Conservation (phyloP, 2,329 filamentous ascomycete genomes). For the Neurospora crassa region DNA sequence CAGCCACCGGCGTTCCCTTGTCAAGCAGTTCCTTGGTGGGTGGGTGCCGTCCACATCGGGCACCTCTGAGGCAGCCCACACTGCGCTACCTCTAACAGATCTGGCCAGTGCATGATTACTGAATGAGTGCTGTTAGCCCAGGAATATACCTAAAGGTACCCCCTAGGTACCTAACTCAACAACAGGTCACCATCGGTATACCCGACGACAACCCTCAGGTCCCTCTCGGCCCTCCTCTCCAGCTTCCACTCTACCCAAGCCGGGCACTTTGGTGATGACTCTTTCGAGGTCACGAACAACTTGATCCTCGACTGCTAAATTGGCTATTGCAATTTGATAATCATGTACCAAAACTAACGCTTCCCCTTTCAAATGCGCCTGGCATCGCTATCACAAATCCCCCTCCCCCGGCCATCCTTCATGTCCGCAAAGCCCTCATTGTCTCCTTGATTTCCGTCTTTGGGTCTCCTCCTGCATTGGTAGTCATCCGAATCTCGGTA, state of each 20-base stretch:
- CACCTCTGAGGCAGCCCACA: background rate
- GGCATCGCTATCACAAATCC: background rate
- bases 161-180: background rate
- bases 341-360: background rate
- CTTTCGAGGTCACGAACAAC: background rate
- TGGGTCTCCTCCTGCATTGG: background rate
- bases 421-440: background rate
- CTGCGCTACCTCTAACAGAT: background rate
- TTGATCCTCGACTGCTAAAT: background rate
- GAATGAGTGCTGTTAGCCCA: background rate
- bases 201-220: slow-evolving; percentile 1
- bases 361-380: background rate
- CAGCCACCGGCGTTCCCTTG: background rate
- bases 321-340: background rate
- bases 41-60: background rate
- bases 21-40: background rate
- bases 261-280: background rate
- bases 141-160: too few relatives aligned
- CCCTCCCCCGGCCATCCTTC: background rate
- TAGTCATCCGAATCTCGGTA: background rate
- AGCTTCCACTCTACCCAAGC: background rate
- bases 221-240: too few relatives aligned
- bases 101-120: too few relatives aligned
- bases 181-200: background rate
- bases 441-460: background rate